A percentile compares a stretch with the other conserved stretches of the same genome.
Conservation (phyloP, 2,329 filamentous ascomycete genomes). For the Helminthosporium solani region DNA sequence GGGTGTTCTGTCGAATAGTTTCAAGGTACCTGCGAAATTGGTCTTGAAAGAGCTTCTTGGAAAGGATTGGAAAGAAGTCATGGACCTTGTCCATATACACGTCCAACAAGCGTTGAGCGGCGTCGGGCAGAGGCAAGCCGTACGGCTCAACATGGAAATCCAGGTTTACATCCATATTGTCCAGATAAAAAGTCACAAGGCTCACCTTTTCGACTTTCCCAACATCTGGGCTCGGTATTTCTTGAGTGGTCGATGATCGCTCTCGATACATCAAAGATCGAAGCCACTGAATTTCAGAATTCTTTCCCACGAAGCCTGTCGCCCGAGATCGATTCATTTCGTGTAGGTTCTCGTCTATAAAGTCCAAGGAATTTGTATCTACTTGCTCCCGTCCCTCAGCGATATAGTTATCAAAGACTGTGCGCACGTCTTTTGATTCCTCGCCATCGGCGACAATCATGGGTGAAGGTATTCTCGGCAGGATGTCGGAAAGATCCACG, state of each 20-base stretch:
- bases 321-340: conserved; percentile 25
- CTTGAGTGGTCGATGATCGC: background rate
- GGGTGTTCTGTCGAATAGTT: conserved; percentile 19
- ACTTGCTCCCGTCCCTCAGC: conserved; percentile 14
- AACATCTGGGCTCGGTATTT: conserved; percentile 3
- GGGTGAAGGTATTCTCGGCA: conserved; percentile 4
- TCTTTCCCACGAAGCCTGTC: conserved; percentile 38
- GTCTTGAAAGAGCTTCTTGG: conserved; percentile 31
- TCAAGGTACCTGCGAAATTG: conserved; percentile 39
- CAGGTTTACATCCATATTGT: conserved; percentile 27
- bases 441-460: conserved; percentile 22
- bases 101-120: conserved; percentile 36
- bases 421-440: conserved; percentile 10
- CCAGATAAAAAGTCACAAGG: conserved; percentile 36
- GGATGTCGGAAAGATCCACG: conserved; percentile 24
- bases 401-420: conserved; percentile 8
- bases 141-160: conserved; percentile 32
- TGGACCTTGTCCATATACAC: conserved; percentile 44
- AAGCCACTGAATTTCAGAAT: conserved; percentile 37
- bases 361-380: conserved; percentile 21
- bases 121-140: conserved; percentile 32
- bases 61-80: conserved; percentile 42
- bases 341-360: conserved; percentile 33
- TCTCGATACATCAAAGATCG: conserved; percentile 26
- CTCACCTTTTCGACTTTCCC: conserved; percentile 30